Evolutionary conservation across 129 eudicot species (phyloP).

Genomic region (Chrysanthemum makinoi): DNA sequence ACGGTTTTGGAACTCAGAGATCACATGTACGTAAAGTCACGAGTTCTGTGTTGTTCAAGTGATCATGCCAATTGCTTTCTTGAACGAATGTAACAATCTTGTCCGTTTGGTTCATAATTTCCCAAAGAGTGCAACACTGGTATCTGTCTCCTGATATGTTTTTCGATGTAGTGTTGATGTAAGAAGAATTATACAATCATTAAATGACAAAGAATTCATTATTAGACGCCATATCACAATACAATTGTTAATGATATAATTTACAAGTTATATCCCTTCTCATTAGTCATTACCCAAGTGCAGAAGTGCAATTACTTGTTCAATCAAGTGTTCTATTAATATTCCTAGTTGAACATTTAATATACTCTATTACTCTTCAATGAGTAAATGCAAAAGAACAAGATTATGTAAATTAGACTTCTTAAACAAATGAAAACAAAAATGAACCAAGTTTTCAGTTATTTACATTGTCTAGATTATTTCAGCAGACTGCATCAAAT

Average conservation of each 20-base stretch:
- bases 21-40: constrained; percentile 11
- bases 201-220: constrained; percentile 4
- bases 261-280: neutral
- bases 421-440: too few species aligned
- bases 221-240: neutral
- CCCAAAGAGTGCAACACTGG: neutral
- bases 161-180: constrained; percentile 15
- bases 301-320: neutral
- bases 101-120: constrained; percentile 6
- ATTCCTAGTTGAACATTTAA: neutral
- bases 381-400: neutral
- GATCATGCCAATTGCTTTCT: constrained; percentile 6
- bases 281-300: neutral
- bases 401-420: too few species aligned
- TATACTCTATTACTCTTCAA: neutral
- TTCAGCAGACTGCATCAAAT: too few species aligned
- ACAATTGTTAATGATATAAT: neutral
- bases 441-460: too few species aligned
- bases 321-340: neutral
- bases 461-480: too few species aligned
- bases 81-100: constrained; percentile 17
- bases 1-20: neutral
- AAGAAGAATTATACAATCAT: neutral
- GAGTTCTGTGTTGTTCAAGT: neutral
- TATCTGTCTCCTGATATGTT: constrained; percentile 6